Conservation (phyloP, 2,329 filamentous ascomycete genomes). For the Byssochlamys sp. region DNA sequence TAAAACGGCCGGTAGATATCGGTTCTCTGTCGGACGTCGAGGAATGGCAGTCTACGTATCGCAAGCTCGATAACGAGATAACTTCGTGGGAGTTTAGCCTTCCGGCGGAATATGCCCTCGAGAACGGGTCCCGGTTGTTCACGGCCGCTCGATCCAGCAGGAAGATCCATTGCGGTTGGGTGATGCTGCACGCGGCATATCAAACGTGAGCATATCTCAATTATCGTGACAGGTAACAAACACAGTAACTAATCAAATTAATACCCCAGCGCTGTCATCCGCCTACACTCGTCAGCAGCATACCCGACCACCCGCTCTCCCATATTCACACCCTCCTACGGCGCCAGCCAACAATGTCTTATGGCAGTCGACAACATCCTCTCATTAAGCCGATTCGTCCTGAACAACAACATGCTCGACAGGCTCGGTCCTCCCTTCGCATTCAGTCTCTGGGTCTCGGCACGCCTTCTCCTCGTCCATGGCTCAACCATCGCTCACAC, state of each 20-base stretch:
- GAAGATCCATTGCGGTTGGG: conserved; percentile 68
- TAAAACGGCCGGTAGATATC: conserved; percentile 84
- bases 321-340: conserved; percentile 82
- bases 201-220: conserved; percentile 53
- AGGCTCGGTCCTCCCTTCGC: conserved; percentile 84
- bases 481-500: conserved; percentile 81
- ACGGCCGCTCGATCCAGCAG: conserved; percentile 56
- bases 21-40: conserved; percentile 75
- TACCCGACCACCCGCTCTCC: conserved; percentile 82
- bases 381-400: conserved; percentile 67
- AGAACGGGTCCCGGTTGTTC: conserved; percentile 69
- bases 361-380: conserved; percentile 74
- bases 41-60: conserved; percentile 78
- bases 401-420: conserved; percentile 61
- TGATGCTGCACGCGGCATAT: conserved; percentile 85
- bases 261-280: conserved; percentile 60
- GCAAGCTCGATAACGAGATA: conserved; percentile 70
- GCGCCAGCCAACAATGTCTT: conserved; percentile 72
- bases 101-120: conserved; percentile 63
- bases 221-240: background rate
- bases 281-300: conserved; percentile 81
- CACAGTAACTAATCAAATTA: background rate
- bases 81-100: conserved; percentile 76
- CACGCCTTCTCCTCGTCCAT: conserved; percentile 76
- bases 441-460: conserved; percentile 85